Evolutionary conservation across 768 basidiomycete species (phyloP).

Genomic region (Tricholoma sp.): DNA sequence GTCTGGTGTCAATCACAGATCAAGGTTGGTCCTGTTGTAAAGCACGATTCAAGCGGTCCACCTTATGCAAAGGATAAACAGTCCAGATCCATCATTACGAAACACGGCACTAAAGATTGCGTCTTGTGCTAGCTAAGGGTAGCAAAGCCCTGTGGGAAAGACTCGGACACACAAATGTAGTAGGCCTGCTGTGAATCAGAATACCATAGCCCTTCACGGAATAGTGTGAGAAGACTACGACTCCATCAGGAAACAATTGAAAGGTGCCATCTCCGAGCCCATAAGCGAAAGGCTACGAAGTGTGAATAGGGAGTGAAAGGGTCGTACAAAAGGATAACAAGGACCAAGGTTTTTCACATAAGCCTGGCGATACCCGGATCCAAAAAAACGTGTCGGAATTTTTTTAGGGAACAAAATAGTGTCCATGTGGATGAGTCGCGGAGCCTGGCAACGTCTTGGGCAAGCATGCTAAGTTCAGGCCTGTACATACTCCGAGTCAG

Average conservation of each 20-base stretch:
- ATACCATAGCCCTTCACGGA: neutral
- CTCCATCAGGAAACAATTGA: neutral
- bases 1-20: neutral
- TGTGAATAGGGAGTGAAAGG: neutral
- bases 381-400: neutral
- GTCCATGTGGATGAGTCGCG: neutral
- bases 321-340: constrained; percentile 2
- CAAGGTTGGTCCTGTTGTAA: neutral
- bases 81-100: neutral
- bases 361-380: neutral
- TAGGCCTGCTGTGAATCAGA: neutral
- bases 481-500: no score
- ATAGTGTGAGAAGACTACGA: neutral
- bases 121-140: neutral
- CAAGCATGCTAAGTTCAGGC: neutral
- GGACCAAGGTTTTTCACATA: neutral
- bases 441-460: neutral
- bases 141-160: neutral
- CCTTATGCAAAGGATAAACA: neutral
- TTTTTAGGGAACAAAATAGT: neutral
- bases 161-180: neutral
- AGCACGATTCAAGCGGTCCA: neutral
- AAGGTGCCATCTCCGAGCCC: neutral
- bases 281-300: neutral
- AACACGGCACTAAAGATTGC: neutral